These are phyloP conservation scores for Arthrobotrys sinensis DNA, from an alignment of 2,329 filamentous ascomycete genomes.

Conservation along the genomic window DNA sequence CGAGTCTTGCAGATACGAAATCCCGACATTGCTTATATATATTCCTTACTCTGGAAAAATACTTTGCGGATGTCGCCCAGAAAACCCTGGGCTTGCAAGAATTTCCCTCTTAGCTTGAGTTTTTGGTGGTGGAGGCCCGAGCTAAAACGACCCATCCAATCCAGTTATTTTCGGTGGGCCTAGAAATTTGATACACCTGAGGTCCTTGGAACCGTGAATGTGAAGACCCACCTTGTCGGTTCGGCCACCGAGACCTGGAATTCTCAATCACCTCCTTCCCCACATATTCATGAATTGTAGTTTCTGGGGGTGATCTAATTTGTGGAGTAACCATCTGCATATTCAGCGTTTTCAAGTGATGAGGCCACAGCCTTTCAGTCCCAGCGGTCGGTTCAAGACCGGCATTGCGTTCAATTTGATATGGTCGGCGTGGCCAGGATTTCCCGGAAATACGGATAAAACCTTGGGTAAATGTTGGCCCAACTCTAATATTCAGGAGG, in stretches of 20 bases:
- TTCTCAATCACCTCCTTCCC: conserved; percentile 39
- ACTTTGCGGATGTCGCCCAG: not conserved
- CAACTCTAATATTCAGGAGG: conserved; percentile 6
- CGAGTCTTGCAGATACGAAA: conserved; percentile 23
- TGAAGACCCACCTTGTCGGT: conserved; percentile 45
- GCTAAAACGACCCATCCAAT: conserved; percentile 53
- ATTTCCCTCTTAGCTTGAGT: conserved; percentile 47
- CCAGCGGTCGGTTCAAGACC: conserved; percentile 23
- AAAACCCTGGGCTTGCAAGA: conserved; percentile 27
- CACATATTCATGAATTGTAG: conserved; percentile 22
- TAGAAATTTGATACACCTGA: conserved; percentile 11
- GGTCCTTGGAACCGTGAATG: conserved; percentile 15
- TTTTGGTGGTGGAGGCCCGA: conserved; percentile 41
- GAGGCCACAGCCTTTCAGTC: not conserved
- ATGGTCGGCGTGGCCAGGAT: not conserved
- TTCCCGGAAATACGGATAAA: conserved; percentile 56
- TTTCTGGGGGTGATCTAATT: conserved; percentile 33
- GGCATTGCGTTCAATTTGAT: conserved; percentile 3
- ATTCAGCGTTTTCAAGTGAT: not conserved
- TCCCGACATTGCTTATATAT: conserved; percentile 54
- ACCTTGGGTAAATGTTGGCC: conserved; percentile 39
- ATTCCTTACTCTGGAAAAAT: conserved; percentile 37
- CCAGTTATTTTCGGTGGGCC: conserved; percentile 37
- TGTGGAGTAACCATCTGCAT: conserved; percentile 6
- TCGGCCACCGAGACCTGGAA: conserved; percentile 21